Conservation (phyloP, 345 rosid species). For the Sonneratia caseolaris region DNA sequence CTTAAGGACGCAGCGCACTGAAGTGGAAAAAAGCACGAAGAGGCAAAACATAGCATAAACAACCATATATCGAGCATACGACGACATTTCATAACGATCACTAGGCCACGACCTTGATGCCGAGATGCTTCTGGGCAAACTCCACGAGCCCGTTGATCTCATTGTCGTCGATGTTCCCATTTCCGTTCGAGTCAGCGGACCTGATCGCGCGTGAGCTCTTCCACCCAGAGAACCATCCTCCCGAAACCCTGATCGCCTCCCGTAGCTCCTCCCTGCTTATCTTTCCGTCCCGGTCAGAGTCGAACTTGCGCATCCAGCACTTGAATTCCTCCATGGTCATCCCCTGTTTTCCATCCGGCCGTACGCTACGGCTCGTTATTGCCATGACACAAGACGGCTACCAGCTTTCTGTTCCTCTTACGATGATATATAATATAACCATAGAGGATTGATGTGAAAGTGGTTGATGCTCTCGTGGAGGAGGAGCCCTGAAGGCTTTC, state of each 20-base stretch:
- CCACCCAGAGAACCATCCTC: slow-evolving; percentile 10
- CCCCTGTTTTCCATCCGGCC: not conserved
- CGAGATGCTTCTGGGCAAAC: slow-evolving; percentile 10
- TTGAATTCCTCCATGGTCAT: slow-evolving; percentile 19
- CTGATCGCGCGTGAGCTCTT: slow-evolving; percentile 1
- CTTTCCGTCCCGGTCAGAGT: slow-evolving; percentile 14
- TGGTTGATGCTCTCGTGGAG: no score
- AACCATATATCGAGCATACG: not conserved
- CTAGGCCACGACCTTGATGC: slow-evolving; percentile 1
- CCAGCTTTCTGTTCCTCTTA: no score
- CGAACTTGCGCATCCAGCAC: slow-evolving; percentile 12
- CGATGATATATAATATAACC: no score
- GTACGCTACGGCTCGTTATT: not conserved
- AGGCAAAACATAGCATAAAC: not conserved
- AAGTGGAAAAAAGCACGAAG: not conserved
- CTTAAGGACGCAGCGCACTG: no score
- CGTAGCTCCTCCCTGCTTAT: slow-evolving; percentile 23
- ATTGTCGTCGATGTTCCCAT: slow-evolving; percentile 10
- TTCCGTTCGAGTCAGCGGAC: slow-evolving; percentile 7
- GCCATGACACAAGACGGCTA: not conserved
- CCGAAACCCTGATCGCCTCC: slow-evolving; percentile 10
- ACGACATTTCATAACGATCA: not conserved
- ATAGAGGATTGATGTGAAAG: no score
- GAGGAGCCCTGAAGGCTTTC: no score
- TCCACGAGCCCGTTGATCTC: slow-evolving; percentile 11